Evolutionary conservation across 371 early-diverging fungal species (phyloP), one percentile per base, ranked within the genome.

Genomic region (Mucor piriformis): DNA sequence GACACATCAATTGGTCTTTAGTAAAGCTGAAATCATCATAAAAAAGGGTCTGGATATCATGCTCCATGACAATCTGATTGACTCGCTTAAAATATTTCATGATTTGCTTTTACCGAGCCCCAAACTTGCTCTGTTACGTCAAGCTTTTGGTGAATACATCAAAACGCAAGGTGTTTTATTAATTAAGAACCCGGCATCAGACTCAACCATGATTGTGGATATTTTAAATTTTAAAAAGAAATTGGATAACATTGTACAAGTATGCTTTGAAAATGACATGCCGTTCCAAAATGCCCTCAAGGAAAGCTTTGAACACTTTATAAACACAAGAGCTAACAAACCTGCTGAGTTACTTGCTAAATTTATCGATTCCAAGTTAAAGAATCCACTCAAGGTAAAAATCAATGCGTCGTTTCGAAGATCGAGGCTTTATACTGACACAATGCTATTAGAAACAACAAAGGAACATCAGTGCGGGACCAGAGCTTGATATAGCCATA

Each of bases 311-410:
- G 95, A 93, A 57, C 67, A 71, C 2, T 94, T 95, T 60, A 86
- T 98, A 57, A 95, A 95, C 59, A 75, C 88, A 18, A 76, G 94
- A 46, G 83, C 85, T 34, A 91, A 87, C 70, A 91, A 89, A 66
- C 95, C 95, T 6, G 94, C 97, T 3, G 95, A 96, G 74, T 63
- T 94, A 37, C 79, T 97, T 50, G 94, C 95, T 33, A 92, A 87
- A 63, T 88, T 83, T 62, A 70, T 93, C 40, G 95, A 96, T 66
- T 73, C 75, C 18, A 82, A 73, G 40, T 54, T 80, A 37, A 79
- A 82, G 40, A 69, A 69, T 15, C 67, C 69, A 20, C 60, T 67
- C 29, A 83, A 83, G 74, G 83, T 82, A 78, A 59, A 43, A n/a
- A n/a, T n/a, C n/a, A n/a, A n/a, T n/a, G n/a, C n/a, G n/a, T n/a